Conservation (phyloP, 768 basidiomycete genomes). For the Basidioascus undulatus region DNA sequence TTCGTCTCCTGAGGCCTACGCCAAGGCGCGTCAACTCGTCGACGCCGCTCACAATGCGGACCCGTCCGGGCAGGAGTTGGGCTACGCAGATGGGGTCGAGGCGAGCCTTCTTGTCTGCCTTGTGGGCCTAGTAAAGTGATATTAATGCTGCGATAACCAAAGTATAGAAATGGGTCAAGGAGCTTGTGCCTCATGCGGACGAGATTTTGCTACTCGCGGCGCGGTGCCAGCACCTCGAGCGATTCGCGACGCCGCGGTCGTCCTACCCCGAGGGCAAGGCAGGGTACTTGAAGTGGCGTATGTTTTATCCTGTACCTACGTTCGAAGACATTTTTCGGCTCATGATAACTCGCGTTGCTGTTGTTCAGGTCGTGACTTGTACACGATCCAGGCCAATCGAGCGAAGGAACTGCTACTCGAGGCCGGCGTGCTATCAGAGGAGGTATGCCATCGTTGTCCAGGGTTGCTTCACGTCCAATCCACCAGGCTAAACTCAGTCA, state of each 20-base stretch:
- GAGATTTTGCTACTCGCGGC: conserved; percentile 1
- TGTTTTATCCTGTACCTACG: not conserved
- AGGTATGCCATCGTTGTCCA: too few species aligned
- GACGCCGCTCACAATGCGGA: conserved; percentile 1
- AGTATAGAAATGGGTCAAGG: not conserved
- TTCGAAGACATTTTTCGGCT: not conserved
- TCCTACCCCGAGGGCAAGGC: conserved; percentile 1
- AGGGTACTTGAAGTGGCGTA: conserved; percentile 1
- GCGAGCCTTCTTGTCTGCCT: not conserved
- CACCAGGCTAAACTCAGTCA: too few species aligned
- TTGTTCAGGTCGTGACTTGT: not conserved
- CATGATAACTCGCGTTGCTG: not conserved
- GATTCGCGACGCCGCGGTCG: not conserved
- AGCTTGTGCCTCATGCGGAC: not conserved
- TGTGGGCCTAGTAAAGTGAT: too few species aligned
- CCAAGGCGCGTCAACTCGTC: not conserved
- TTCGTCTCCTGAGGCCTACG: not conserved
- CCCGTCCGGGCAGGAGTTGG: conserved; percentile 3
- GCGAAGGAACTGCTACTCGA: not conserved
- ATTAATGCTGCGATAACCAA: too few species aligned
- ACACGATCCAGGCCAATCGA: conserved; percentile 2
- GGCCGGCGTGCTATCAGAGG: not conserved
- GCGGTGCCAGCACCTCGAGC: conserved; percentile 3
- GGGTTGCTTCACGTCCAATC: too few species aligned
- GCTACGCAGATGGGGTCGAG: conserved; percentile 4